Evolutionary conservation across 1,284 basidiomycete genomes (phyloP), one percentile per base, ranked within the genome.

Genomic region (Ceratobasidium sp.): DNA sequence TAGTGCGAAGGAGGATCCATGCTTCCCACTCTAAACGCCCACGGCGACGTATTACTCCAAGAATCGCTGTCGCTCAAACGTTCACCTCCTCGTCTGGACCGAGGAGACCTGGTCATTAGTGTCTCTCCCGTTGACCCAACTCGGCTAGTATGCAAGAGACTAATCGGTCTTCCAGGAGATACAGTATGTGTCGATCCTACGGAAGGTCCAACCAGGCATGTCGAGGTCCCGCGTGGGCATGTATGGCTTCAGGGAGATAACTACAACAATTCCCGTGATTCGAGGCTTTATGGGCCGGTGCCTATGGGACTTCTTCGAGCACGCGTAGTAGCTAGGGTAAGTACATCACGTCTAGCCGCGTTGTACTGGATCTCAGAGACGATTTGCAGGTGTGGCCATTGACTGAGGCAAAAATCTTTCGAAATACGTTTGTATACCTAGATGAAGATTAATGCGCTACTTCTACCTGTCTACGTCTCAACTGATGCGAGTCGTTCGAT

Each of bases 221-320:
- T 95, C 19, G 82, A 91, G 37, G 85, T 97, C 8, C 95, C 95
- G 0, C 89, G 89, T 80, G 94, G 94, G 1, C 93, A 96, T 83
- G 84, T 98, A n/a, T 99, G 97, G 97, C 86, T 98, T 57, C 89
- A 88, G 37, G 97, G 97, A 15, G 97, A 99, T 85, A 99, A 99
- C 81, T 86, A 93, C 76, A 87, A 89, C 40, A 89, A 89, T 80
- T 96, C 95, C 57, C 90, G 91, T 9, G 97, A 99, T 84, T 98
- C 96, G 37, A 88, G 97, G 76, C 85, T 88, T 56, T 98, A 98
- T 84, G 97, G 97, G 0, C 97, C 97, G 6, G 92, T 99, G 0
- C 92, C 97, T 0, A 88, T 96, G 78, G 93, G 90, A 1, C 86
- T 99, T 62, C 85, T 99, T 37, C 88, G 90, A 79, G 95, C 93